These are phyloP conservation scores for Paraphaeosphaeria sporulosa DNA, from an alignment of 2,329 filamentous ascomycete genomes.

Conservation along the genomic window DNA sequence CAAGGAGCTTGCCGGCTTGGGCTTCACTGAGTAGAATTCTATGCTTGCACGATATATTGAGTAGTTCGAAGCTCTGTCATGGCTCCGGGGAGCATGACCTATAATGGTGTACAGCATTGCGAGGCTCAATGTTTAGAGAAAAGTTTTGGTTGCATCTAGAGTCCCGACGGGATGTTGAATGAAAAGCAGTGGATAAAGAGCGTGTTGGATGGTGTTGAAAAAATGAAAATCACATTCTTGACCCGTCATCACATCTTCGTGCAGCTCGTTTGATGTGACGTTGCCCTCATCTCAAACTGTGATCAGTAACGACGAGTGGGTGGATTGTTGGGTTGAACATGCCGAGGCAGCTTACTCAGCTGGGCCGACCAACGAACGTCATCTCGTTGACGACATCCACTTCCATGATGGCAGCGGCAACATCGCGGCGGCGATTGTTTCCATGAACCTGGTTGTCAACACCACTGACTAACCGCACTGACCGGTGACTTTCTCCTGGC, in stretches of 20 bases:
- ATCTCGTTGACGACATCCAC: conserved; percentile 18
- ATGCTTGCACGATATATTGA: no score
- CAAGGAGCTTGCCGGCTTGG: conserved; percentile 77
- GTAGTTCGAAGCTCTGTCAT: neutral
- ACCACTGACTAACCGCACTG: neutral
- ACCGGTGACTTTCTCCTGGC: neutral
- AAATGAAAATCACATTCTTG: conserved; percentile 4
- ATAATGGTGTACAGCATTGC: neutral
- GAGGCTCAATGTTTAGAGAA: neutral
- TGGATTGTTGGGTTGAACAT: no score
- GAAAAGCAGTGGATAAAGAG: neutral
- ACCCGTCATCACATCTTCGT: neutral
- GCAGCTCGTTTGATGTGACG: neutral
- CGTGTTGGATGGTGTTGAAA: conserved; percentile 4
- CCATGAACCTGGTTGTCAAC: neutral
- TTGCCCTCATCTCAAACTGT: neutral
- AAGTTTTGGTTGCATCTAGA: conserved; percentile 1
- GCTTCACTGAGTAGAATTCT: conserved; percentile 41
- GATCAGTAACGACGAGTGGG: neutral
- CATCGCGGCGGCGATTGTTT: neutral
- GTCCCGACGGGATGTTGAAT: neutral
- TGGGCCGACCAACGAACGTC: conserved; percentile 1
- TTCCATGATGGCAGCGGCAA: neutral
- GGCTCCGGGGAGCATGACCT: neutral
- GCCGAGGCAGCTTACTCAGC: conserved; percentile 2